A percentile compares a stretch with the other conserved stretches of the same genome.
These are phyloP conservation scores for Globisporangium apiculatum DNA, from an alignment of 352 stramenopile species.

Conservation along the genomic window DNA sequence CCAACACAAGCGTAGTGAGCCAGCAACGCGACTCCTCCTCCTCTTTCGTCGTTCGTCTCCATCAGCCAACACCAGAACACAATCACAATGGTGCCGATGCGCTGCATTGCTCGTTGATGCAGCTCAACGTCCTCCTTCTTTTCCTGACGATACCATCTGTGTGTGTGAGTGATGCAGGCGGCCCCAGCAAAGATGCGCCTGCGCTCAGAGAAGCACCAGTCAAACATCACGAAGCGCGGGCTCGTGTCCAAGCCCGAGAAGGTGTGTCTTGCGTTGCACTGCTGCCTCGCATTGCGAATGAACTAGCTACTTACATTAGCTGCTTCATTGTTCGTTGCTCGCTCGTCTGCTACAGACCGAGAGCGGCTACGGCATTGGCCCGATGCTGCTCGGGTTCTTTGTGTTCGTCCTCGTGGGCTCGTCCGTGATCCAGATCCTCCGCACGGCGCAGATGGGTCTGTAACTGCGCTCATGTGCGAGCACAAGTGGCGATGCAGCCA, in stretches of 20 bases:
- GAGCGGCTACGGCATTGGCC: slow-evolving; percentile 66
- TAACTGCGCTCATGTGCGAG: slow-evolving; percentile 22
- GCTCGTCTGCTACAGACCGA: slow-evolving; percentile 30
- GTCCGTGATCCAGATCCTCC: slow-evolving; percentile 82
- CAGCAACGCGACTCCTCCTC: no score
- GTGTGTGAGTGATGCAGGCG: slow-evolving; percentile 18
- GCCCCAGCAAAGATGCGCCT: slow-evolving; percentile 79
- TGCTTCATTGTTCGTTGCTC: no score
- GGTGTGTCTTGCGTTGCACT: slow-evolving; percentile 22
- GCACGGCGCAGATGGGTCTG: slow-evolving; percentile 63
- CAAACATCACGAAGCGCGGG: slow-evolving; percentile 86
- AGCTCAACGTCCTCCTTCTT: no score
- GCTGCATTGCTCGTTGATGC: no score
- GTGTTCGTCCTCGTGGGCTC: slow-evolving; percentile 85
- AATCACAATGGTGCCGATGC: no score
- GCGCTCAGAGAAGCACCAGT: slow-evolving; percentile 81
- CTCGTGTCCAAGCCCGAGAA: slow-evolving; percentile 71
- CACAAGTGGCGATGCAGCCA: slow-evolving; percentile 5
- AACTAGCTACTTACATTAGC: no score
- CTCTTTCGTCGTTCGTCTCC: no score
- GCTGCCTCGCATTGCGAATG: no score
- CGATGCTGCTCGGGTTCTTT: slow-evolving; percentile 80
- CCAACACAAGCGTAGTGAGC: no score
- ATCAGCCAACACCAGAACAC: no score
- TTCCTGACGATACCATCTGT: no score